Conservation (phyloP, 2,329 filamentous ascomycete genomes). For the Neofusicoccum ribis region DNA sequence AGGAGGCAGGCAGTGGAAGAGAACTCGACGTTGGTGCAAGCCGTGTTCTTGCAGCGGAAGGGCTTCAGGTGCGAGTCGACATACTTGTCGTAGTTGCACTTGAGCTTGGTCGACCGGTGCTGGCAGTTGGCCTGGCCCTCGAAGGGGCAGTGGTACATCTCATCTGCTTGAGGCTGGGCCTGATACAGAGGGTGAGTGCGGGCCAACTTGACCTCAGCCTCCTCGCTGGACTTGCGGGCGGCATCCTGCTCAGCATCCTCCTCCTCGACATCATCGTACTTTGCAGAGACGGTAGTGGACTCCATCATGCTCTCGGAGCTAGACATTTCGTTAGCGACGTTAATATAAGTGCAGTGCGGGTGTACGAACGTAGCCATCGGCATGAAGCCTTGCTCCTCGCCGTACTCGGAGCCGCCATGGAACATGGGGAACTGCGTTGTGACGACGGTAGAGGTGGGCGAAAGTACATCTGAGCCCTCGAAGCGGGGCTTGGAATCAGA, state of each 20-base stretch:
- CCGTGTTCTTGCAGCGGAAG: conserved; percentile 85
- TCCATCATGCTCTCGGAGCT: conserved; percentile 10
- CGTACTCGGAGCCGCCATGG: conserved; percentile 14
- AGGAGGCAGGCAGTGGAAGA: conserved; percentile 94
- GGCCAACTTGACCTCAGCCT: conserved; percentile 41
- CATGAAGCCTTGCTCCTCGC: conserved; percentile 16
- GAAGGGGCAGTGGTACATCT: conserved; percentile 92
- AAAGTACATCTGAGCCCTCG: conserved; percentile 26
- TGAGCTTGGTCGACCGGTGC: conserved; percentile 92
- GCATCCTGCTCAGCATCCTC: conserved; percentile 16
- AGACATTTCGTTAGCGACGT: background rate
- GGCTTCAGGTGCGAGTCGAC: conserved; percentile 96
- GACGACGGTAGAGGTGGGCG: conserved; percentile 34
- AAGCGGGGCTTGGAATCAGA: conserved; percentile 16
- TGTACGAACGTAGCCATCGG: conserved; percentile 9
- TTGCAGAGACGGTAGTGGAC: conserved; percentile 1
- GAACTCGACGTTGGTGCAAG: conserved; percentile 84
- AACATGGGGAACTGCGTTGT: conserved; percentile 19
- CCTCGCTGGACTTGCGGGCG: conserved; percentile 27
- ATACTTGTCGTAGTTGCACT: conserved; percentile 99
- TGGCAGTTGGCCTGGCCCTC: conserved; percentile 72
- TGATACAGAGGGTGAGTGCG: conserved; percentile 68
- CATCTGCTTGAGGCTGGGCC: conserved; percentile 65
- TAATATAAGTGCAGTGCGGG: background rate
- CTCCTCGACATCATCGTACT: conserved; percentile 30